Percentiles rank a stretch among this genome's conserved stretches.
Conservation (phyloP, 2,329 filamentous ascomycete genomes). For the Xylaria arbuscula region DNA sequence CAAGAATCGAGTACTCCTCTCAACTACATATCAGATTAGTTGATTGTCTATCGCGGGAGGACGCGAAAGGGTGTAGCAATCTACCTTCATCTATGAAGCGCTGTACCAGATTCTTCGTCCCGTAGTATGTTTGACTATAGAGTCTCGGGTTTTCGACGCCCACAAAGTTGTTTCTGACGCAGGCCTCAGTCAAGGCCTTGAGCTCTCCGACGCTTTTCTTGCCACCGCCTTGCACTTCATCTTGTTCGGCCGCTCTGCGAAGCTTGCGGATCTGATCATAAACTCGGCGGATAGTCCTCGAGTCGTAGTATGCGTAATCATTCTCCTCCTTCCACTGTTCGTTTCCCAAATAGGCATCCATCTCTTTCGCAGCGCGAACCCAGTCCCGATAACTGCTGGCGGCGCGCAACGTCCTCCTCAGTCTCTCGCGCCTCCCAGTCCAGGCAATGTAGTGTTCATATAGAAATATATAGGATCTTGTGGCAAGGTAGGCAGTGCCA, state of each 20-base stretch:
- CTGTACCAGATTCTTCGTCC: conserved; percentile 95
- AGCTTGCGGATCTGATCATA: conserved; percentile 77
- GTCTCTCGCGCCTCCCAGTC: conserved; percentile 78
- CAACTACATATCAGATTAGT: conserved; percentile 59
- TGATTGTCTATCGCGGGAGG: background rate
- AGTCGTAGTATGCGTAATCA: conserved; percentile 87
- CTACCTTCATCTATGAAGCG: conserved; percentile 85
- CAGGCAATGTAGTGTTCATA: conserved; percentile 95
- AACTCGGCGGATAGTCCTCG: conserved; percentile 81
- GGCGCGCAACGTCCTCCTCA: conserved; percentile 76
- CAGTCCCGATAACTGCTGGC: conserved; percentile 85
- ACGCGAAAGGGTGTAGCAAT: conserved; percentile 38
- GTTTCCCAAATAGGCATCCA: conserved; percentile 86
- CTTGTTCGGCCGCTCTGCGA: conserved; percentile 68
- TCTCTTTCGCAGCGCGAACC: conserved; percentile 79
- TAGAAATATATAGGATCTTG: conserved; percentile 86
- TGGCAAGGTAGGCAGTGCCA: conserved; percentile 79
- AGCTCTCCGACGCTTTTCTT: conserved; percentile 77
- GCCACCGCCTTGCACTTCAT: conserved; percentile 53
- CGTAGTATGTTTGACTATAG: conserved; percentile 98
- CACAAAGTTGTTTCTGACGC: conserved; percentile 97
- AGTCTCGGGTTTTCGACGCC: conserved; percentile 92
- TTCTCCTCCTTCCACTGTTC: conserved; percentile 82
- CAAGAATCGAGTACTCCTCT: conserved; percentile 74
- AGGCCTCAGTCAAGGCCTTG: conserved; percentile 82